phyloP scores from a whole-genome alignment of 768 basidiomycete genomes.

The Tricholomella constricta region DNA sequence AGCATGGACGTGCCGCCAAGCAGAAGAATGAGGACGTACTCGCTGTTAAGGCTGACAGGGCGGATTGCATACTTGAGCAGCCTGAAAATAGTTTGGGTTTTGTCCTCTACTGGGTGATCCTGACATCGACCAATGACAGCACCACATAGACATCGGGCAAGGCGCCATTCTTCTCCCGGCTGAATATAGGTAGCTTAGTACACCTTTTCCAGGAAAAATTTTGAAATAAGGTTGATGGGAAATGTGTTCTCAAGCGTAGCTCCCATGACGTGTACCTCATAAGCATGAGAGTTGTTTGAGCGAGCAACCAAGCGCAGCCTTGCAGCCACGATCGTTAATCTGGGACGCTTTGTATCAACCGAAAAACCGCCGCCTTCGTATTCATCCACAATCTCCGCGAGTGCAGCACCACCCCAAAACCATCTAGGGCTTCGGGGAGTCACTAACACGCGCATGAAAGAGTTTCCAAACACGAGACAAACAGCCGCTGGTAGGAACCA shows the following conservation, averaged over 20 bases:
- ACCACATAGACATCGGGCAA: slow-evolving; percentile 81
- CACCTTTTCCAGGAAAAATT: too few species aligned
- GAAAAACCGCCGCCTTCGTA: slow-evolving; percentile 41
- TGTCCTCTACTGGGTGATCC: slow-evolving; percentile 39
- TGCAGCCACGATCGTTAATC: slow-evolving; percentile 40
- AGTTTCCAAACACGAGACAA: slow-evolving; percentile 26
- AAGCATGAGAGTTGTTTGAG: slow-evolving; percentile 86
- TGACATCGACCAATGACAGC: slow-evolving; percentile 75
- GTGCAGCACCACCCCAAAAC: slow-evolving; percentile 43
- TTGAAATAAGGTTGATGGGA: slow-evolving; percentile 16
- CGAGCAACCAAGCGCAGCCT: slow-evolving; percentile 42
- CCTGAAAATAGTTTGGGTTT: slow-evolving; percentile 53
- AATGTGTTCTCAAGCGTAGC: slow-evolving; percentile 91
- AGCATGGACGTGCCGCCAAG: neutral
- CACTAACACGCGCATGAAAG: slow-evolving; percentile 13
- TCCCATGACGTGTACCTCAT: slow-evolving; percentile 71
- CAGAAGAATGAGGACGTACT: slow-evolving; percentile 49
- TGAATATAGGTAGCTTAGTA: slow-evolving; percentile 26
- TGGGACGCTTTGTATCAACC: slow-evolving; percentile 98
- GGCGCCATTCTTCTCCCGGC: slow-evolving; percentile 63
- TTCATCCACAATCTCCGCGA: slow-evolving; percentile 23
- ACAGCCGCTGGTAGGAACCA: slow-evolving; percentile 70
- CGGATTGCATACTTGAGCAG: slow-evolving; percentile 85
- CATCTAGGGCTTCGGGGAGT: slow-evolving; percentile 56
- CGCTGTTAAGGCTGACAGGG: slow-evolving; percentile 58